Evolutionary conservation across 352 stramenopile genomes (phyloP).

Genomic region (Globisporangium viniferum): DNA sequence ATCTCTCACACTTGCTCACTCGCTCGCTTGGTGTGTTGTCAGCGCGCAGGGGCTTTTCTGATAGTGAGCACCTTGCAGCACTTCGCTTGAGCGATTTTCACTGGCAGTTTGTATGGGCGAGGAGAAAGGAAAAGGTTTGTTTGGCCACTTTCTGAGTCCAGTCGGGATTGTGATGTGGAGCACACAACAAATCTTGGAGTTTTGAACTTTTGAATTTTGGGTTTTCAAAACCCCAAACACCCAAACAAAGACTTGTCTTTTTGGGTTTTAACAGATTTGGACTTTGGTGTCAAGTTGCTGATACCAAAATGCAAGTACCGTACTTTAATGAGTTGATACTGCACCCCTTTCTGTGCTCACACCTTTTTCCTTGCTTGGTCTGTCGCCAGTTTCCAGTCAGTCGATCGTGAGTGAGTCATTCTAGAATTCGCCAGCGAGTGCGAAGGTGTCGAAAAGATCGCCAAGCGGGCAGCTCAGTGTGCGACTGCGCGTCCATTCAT

Average conservation of each 20-base stretch:
- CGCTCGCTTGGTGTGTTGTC: background rate
- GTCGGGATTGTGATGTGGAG: background rate
- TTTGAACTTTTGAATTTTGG: conserved; percentile 8
- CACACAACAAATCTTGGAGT: background rate
- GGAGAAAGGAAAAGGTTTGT: background rate
- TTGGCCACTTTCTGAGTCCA: conserved; percentile 5
- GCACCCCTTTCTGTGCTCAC: background rate
- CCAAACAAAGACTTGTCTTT: too few species aligned
- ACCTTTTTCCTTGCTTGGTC: too few species aligned
- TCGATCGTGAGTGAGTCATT: background rate
- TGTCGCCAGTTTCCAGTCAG: background rate
- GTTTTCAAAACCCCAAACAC: background rate
- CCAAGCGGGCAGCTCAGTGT: background rate
- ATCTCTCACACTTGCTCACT: background rate
- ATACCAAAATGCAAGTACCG: background rate
- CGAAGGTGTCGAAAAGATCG: conserved; percentile 1
- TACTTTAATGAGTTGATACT: background rate
- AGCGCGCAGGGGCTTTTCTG: background rate
- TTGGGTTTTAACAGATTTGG: too few species aligned
- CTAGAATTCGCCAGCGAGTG: background rate
- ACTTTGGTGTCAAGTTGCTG: too few species aligned
- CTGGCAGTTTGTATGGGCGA: conserved; percentile 3
- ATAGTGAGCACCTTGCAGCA: conserved; percentile 6
- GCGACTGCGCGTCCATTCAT: background rate
- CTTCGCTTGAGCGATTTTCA: background rate